These are phyloP conservation scores for Aureobasidium subglaciale DNA, from an alignment of 2,329 filamentous ascomycete species.

Conservation along the genomic window DNA sequence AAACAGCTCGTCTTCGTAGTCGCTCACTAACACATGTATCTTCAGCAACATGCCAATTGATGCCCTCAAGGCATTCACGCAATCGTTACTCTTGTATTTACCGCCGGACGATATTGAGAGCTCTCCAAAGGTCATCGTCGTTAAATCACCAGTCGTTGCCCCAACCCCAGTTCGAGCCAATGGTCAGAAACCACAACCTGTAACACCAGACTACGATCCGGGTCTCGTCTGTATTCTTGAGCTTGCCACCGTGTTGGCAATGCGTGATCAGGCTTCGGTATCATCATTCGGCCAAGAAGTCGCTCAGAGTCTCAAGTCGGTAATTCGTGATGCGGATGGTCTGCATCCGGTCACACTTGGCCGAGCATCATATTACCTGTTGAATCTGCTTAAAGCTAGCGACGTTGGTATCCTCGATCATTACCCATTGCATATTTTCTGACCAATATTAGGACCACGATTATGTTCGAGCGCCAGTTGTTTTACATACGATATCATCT, in stretches of 20 bases:
- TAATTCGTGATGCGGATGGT: constrained; percentile 70
- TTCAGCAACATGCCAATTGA: constrained; percentile 55
- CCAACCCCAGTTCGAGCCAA: constrained; percentile 52
- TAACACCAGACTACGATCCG: constrained; percentile 69
- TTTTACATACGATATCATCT: constrained; percentile 84
- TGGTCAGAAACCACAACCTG: constrained; percentile 49
- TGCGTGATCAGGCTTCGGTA: constrained; percentile 68
- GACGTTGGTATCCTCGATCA: constrained; percentile 56
- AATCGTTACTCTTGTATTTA: constrained; percentile 71
- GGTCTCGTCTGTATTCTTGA: constrained; percentile 86
- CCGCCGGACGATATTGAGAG: constrained; percentile 62
- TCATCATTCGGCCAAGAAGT: constrained; percentile 69
- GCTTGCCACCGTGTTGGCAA: constrained; percentile 72
- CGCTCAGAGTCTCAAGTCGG: constrained; percentile 69
- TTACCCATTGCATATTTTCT: constrained; percentile 6
- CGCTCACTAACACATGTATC: background rate
- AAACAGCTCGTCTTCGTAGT: background rate
- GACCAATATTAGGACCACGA: constrained; percentile 61
- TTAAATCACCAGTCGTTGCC: constrained; percentile 76
- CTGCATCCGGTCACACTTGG: constrained; percentile 80
- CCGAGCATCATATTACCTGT: constrained; percentile 76
- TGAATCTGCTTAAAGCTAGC: constrained; percentile 73
- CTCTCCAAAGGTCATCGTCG: constrained; percentile 72
- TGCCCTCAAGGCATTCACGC: constrained; percentile 56
- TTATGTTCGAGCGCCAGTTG: constrained; percentile 83